Base-by-base conservation (phyloP, 169 alveolate genomes). In the Plasmodium inui region DNA sequence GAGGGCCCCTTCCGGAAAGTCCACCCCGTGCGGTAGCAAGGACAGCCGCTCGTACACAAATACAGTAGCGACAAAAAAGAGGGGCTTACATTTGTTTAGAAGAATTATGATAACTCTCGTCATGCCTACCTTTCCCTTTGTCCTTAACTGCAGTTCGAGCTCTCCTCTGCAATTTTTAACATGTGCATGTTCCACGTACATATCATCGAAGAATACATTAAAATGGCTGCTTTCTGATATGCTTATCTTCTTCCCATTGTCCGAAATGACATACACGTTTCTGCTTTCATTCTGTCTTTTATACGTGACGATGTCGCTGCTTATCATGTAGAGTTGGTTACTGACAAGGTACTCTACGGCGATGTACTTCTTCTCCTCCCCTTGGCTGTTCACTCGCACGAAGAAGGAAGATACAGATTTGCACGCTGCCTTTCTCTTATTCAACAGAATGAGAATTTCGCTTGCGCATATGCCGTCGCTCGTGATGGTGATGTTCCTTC, bases 361-460 rank as follows among this genome's bases (percentile, higher is more conserved):
- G 28, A 86, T 86, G 70, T 74, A 50, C 53, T 39, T 84, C 30
- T 86, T 86, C 80, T 76, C 55, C 32, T 85, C 37, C 19, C 44
- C 46, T 26, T 85, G 53, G 26, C 78, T 53, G 41, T 70, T 74
- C 41, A 30, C 93, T 53, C 61, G 34, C 44, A 86, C 67, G 9
- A 86, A 74, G 50, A 46, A 86, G 9, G 93, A 86, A 9, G 86
- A 74, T 14, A 70, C 1, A 10, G 86, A 76, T 53, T 73, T 86
- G 17, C 93, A 86, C 14, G 55, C 28, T 9, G 10, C 85, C 46
- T 86, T 86, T 50, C 44, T 46, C 76, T 34, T 86, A 86, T 86
- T 78, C 19, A 86, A 34, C 26, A 86, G 67, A 53, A 86, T 86
- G 12, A 86, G 34, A 74, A 86, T 57, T 46, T 86, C 93, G 14